These are phyloP conservation scores for Amanita brunnescens DNA, from an alignment of 768 basidiomycete species.

Conservation along the genomic window DNA sequence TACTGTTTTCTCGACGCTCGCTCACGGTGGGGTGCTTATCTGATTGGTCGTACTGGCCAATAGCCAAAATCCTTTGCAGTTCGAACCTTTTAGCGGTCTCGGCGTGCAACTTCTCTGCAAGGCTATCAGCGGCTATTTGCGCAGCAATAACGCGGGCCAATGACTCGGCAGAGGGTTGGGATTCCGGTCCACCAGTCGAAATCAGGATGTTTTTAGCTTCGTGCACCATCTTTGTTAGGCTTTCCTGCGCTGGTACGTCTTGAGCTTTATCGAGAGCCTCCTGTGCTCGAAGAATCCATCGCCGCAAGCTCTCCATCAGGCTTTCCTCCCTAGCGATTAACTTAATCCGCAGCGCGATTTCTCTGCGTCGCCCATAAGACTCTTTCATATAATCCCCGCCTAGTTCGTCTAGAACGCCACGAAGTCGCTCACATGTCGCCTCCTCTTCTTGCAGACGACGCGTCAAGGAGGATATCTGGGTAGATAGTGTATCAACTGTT, in stretches of 20 bases:
- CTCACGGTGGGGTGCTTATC: neutral
- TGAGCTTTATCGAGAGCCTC: slow-evolving; percentile 25
- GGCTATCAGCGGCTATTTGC: slow-evolving; percentile 37
- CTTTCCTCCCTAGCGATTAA: slow-evolving; percentile 60
- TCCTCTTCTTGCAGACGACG: slow-evolving; percentile 35
- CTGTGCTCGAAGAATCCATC: slow-evolving; percentile 46
- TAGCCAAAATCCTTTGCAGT: slow-evolving; percentile 26
- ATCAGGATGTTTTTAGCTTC: slow-evolving; percentile 17
- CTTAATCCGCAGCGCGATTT: slow-evolving; percentile 55
- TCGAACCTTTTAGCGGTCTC: slow-evolving; percentile 45
- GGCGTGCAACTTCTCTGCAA: slow-evolving; percentile 49
- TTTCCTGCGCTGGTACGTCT: slow-evolving; percentile 17
- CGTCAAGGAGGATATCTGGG: slow-evolving; percentile 38
- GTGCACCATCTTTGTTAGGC: slow-evolving; percentile 23
- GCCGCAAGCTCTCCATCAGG: slow-evolving; percentile 41
- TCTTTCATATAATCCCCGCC: slow-evolving; percentile 66
- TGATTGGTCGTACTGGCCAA: slow-evolving; percentile 3
- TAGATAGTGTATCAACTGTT: slow-evolving; percentile 46
- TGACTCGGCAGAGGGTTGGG: slow-evolving; percentile 27
- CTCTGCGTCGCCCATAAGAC: slow-evolving; percentile 61
- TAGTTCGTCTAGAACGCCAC: slow-evolving; percentile 56
- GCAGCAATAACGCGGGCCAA: slow-evolving; percentile 44
- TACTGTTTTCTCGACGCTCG: neutral
- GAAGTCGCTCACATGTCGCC: slow-evolving; percentile 38
- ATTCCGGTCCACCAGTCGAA: slow-evolving; percentile 20